These are phyloP conservation scores for Yamadazyma triangularis DNA, from an alignment of 1,139 yeast genomes.

Conservation along the genomic window DNA sequence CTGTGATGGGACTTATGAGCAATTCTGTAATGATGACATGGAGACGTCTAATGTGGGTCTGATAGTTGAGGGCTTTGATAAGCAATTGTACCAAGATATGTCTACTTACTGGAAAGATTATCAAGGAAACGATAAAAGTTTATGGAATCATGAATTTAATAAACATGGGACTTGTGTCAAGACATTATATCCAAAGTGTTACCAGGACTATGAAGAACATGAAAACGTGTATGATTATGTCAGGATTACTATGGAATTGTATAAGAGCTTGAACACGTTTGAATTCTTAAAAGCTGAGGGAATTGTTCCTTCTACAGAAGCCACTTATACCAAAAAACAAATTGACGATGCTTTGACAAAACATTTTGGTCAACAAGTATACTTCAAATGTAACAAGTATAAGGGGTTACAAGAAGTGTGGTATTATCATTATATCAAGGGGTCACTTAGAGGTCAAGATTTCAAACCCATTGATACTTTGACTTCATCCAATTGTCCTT, in stretches of 20 bases:
- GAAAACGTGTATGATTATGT: conserved; percentile 78
- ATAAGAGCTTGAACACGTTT: conserved; percentile 64
- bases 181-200: conserved; percentile 73
- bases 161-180: conserved; percentile 93
- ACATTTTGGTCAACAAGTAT: conserved; percentile 61
- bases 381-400: conserved; percentile 57
- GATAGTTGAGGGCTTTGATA: conserved; percentile 49
- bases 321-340: conserved; percentile 61
- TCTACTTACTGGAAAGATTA: conserved; percentile 68
- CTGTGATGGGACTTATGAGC: conserved; percentile 41
- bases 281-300: conserved; percentile 64
- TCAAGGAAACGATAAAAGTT: conserved; percentile 64
- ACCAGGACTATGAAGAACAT: conserved; percentile 23
- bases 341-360: conserved; percentile 59
- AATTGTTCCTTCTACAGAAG: conserved; percentile 58
- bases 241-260: conserved; percentile 60
- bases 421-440: conserved; percentile 81
- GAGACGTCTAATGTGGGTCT: conserved; percentile 49
- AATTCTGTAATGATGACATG: conserved; percentile 65
- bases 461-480: conserved; percentile 65
- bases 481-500: conserved; percentile 57
- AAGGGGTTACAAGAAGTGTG: conserved; percentile 80
- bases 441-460: conserved; percentile 64
- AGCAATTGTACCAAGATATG: conserved; percentile 56
- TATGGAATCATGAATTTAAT: conserved; percentile 94